Evolutionary conservation across 2,329 filamentous ascomycete species (phyloP).

Genomic region (Ophiosphaerella herpotricha): DNA sequence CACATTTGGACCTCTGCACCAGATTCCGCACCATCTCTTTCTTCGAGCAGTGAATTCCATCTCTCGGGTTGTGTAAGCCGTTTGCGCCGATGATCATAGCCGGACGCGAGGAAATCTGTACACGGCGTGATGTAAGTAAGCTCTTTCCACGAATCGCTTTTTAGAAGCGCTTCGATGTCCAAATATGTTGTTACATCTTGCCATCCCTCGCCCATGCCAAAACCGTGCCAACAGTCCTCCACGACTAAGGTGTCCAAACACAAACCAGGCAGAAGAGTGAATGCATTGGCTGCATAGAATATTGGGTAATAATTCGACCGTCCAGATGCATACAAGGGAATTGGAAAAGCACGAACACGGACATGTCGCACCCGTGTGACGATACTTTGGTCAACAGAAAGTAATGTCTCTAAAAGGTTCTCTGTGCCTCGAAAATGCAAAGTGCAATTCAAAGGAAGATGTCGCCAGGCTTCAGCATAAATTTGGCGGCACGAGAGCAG

Average conservation of each 20-base stretch:
- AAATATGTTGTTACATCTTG: conserved; percentile 42
- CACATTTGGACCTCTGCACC: conserved; percentile 42
- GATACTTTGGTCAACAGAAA: conserved; percentile 35
- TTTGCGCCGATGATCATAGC: conserved; percentile 36
- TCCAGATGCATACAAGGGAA: conserved; percentile 35
- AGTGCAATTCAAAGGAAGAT: conserved; percentile 36
- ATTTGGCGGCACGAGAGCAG: conserved; percentile 39
- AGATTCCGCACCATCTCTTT: conserved; percentile 34
- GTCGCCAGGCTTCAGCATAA: conserved; percentile 37
- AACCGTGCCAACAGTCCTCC: conserved; percentile 44
- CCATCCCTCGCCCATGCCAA: conserved; percentile 39
- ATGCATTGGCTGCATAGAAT: conserved; percentile 38
- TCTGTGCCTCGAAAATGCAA: conserved; percentile 44
- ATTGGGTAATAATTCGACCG: conserved; percentile 36
- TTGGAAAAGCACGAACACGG: conserved; percentile 38
- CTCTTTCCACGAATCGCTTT: conserved; percentile 40
- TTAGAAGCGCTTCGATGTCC: conserved; percentile 38
- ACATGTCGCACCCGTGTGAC: conserved; percentile 40
- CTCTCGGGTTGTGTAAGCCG: conserved; percentile 35
- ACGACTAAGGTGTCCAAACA: conserved; percentile 38
- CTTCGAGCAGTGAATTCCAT: conserved; percentile 37
- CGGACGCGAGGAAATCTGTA: conserved; percentile 41
- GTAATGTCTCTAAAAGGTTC: conserved; percentile 36
- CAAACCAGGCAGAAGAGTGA: conserved; percentile 38
- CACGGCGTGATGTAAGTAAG: conserved; percentile 39